Percentiles rank a stretch among this genome's conserved stretches.
These are phyloP conservation scores for Alnus rubra DNA, from an alignment of 306 rosid genomes.

Conservation along the genomic window DNA sequence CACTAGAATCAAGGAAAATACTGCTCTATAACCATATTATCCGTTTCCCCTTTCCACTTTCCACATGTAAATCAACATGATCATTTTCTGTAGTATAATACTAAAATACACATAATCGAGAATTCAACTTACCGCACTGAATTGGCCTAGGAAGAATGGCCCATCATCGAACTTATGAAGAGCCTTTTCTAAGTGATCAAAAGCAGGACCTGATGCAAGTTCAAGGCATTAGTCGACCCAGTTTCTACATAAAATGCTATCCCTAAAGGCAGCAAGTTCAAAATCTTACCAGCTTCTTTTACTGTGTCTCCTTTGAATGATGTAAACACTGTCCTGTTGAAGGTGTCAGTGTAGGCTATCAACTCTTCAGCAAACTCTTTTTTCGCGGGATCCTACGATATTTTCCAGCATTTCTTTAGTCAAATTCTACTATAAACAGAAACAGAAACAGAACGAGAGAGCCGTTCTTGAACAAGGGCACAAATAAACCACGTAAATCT, in stretches of 20 bases:
- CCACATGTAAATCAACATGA: neutral
- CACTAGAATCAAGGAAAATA: neutral
- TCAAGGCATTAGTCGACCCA: neutral
- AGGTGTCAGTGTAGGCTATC: conserved; percentile 46
- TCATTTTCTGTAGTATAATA: neutral
- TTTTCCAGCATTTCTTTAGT: neutral
- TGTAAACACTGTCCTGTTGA: conserved; percentile 22
- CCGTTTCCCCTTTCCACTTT: neutral
- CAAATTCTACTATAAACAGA: neutral
- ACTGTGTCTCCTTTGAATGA: conserved; percentile 47
- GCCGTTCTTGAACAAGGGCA: neutral
- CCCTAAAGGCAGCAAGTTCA: conserved; percentile 14
- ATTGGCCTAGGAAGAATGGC: conserved; percentile 69
- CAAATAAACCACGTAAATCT: conserved; percentile 12
- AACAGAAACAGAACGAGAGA: neutral
- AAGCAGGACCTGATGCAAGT: conserved; percentile 46
- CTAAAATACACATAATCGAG: neutral
- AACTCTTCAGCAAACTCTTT: conserved; percentile 52
- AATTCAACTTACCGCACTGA: conserved; percentile 60
- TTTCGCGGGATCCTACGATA: conserved; percentile 56
- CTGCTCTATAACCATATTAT: neutral
- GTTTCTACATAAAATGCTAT: neutral
- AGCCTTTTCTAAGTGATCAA: conserved; percentile 79
- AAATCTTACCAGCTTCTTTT: conserved; percentile 45
- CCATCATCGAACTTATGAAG: conserved; percentile 71